Evolutionary conservation across 768 basidiomycete species (phyloP).

Genomic region (Collybiopsis luxurians): DNA sequence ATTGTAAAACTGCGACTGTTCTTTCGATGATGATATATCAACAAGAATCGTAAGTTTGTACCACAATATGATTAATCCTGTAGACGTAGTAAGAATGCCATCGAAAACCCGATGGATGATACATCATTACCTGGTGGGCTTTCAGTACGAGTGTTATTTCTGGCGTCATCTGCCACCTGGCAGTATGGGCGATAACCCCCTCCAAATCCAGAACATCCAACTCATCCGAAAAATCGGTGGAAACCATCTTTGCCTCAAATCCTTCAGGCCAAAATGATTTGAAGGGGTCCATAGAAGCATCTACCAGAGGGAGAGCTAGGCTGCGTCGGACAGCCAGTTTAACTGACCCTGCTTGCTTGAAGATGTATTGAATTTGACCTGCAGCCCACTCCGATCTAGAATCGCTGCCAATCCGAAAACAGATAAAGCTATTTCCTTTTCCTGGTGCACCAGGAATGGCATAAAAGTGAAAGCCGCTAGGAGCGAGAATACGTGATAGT

Average conservation of each 20-base stretch:
- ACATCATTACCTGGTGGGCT: too few relatives aligned
- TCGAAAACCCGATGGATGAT: too few relatives aligned
- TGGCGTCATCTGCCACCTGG: neutral
- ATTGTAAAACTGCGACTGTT: too few relatives aligned
- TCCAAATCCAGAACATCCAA: neutral
- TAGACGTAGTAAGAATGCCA: too few relatives aligned
- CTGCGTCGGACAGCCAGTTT: neutral
- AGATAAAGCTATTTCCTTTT: conserved; percentile 5
- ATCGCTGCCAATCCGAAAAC: neutral
- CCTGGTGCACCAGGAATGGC: neutral
- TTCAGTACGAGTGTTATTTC: too few relatives aligned
- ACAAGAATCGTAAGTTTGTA: too few relatives aligned
- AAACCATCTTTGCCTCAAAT: neutral
- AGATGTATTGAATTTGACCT: conserved; percentile 5
- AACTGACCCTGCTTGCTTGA: neutral
- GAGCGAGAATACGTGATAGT: neutral
- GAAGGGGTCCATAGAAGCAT: neutral
- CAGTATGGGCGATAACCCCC: neutral
- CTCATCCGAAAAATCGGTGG: neutral
- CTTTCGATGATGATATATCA: too few relatives aligned
- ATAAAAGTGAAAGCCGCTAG: neutral
- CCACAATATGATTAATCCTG: too few relatives aligned
- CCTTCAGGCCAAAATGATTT: neutral
- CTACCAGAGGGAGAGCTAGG: neutral
- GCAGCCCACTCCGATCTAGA: neutral